Conservation (phyloP, 495 filamentous ascomycete genomes). For the Rostrohypoxylon terebratum region DNA sequence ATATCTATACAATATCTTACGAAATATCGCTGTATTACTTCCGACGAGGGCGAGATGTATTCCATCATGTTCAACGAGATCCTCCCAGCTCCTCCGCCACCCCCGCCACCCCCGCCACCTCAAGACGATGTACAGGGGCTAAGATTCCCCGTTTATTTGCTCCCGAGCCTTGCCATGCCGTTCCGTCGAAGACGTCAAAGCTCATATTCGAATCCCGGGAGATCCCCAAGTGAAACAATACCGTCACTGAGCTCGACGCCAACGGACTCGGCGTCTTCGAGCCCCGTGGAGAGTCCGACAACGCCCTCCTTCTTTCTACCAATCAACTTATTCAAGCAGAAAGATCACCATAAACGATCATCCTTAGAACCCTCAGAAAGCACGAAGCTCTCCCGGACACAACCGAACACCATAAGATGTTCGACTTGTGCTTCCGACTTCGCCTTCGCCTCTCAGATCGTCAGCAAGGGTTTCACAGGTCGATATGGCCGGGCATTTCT, state of each 20-base stretch:
- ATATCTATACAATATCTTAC: neutral
- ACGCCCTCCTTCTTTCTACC: slow-evolving; percentile 40
- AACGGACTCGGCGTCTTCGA: slow-evolving; percentile 46
- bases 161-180: slow-evolving; percentile 59
- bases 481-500: slow-evolving; percentile 95
- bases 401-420: slow-evolving; percentile 73
- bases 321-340: slow-evolving; percentile 24
- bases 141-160: slow-evolving; percentile 60
- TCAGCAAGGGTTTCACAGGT: slow-evolving; percentile 92
- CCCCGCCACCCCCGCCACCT: slow-evolving; percentile 31
- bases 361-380: slow-evolving; percentile 17
- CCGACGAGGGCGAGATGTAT: slow-evolving; percentile 32
- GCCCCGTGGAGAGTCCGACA: slow-evolving; percentile 16
- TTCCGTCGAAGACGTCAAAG: slow-evolving; percentile 55
- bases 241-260: slow-evolving; percentile 52
- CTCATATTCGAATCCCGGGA: slow-evolving; percentile 10
- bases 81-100: slow-evolving; percentile 32
- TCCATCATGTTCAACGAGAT: slow-evolving; percentile 43
- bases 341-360: slow-evolving; percentile 20
- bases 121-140: slow-evolving; percentile 33
- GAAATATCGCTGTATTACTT: neutral
- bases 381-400: slow-evolving; percentile 48
- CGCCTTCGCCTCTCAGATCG: slow-evolving; percentile 80
- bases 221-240: slow-evolving; percentile 23
- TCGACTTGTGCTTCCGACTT: slow-evolving; percentile 78